phyloP scores from a whole-genome alignment of 805 yeast species.

The Candida pini region DNA sequence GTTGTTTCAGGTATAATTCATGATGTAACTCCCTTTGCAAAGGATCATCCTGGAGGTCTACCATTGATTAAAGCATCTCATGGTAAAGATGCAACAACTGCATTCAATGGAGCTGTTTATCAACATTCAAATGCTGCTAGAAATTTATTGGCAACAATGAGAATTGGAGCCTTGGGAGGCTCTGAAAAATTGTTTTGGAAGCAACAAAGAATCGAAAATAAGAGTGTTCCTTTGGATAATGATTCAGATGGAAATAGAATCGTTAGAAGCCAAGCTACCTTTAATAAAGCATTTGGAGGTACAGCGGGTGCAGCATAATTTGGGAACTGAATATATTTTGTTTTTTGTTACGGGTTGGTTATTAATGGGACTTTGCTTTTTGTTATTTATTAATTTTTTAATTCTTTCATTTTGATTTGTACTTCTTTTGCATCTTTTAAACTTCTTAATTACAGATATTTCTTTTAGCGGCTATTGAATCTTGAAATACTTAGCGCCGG shows the following conservation, averaged over 20 bases:
- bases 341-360: not conserved
- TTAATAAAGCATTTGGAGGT: constrained; percentile 37
- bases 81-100: constrained; percentile 92
- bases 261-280: constrained; percentile 53
- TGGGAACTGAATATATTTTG: not conserved
- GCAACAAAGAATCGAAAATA: constrained; percentile 61
- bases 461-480: no score
- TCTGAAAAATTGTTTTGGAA: constrained; percentile 81
- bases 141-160: constrained; percentile 86
- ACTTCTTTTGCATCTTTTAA: no score
- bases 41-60: constrained; percentile 91
- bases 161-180: constrained; percentile 83
- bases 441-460: no score
- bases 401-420: not conserved
- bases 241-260: constrained; percentile 51
- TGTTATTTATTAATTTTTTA: constrained; percentile 1
- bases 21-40: constrained; percentile 85
- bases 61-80: constrained; percentile 73
- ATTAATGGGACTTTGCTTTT: not conserved
- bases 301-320: constrained; percentile 56
- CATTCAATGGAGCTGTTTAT: constrained; percentile 93
- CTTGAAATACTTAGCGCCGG: no score
- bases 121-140: constrained; percentile 91
- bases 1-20: constrained; percentile 90
- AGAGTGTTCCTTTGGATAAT: constrained; percentile 49